These are phyloP conservation scores for Chlorella variabilis DNA, from an alignment of 163 green algal genomes.

Conservation along the genomic window DNA sequence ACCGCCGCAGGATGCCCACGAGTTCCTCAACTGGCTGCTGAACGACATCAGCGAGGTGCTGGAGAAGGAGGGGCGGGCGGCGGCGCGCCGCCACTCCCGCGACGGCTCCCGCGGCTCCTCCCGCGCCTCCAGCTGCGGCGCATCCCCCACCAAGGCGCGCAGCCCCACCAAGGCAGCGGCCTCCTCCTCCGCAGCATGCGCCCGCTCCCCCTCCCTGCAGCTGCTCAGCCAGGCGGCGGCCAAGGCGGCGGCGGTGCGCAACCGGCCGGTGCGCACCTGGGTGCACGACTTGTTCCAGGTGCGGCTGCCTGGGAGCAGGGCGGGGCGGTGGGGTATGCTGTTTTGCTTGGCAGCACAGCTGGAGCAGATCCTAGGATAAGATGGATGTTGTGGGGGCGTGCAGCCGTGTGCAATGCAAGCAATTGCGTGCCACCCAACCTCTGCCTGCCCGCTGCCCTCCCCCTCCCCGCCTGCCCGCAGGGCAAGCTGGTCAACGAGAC, in stretches of 20 bases:
- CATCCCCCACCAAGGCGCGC: constrained; percentile 7
- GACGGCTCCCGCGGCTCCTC: constrained; percentile 11
- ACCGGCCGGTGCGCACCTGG: constrained; percentile 57
- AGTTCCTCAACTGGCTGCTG: constrained; percentile 98
- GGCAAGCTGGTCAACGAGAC: constrained; percentile 97
- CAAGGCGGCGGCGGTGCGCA: constrained; percentile 8
- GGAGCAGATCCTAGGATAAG: too few relatives aligned
- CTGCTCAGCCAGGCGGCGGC: constrained; percentile 31
- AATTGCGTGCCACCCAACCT: background rate
- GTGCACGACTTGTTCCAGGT: constrained; percentile 74
- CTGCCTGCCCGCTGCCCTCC: too few relatives aligned
- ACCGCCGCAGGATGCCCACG: constrained; percentile 92
- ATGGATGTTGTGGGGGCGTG: too few relatives aligned
- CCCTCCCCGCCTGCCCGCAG: too few relatives aligned
- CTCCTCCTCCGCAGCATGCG: background rate
- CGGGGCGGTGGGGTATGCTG: too few relatives aligned
- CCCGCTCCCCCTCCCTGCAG: constrained; percentile 32
- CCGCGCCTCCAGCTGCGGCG: background rate
- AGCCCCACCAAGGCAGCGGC: constrained; percentile 16
- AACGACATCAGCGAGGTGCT: constrained; percentile 94
- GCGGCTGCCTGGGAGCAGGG: background rate
- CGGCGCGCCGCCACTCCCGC: background rate
- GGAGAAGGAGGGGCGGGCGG: constrained; percentile 75
- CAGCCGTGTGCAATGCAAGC: too few relatives aligned
- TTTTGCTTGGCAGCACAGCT: too few relatives aligned